phyloP scores from a whole-genome alignment of 2,329 filamentous ascomycete species.

The Rugonectria rugulosa region DNA sequence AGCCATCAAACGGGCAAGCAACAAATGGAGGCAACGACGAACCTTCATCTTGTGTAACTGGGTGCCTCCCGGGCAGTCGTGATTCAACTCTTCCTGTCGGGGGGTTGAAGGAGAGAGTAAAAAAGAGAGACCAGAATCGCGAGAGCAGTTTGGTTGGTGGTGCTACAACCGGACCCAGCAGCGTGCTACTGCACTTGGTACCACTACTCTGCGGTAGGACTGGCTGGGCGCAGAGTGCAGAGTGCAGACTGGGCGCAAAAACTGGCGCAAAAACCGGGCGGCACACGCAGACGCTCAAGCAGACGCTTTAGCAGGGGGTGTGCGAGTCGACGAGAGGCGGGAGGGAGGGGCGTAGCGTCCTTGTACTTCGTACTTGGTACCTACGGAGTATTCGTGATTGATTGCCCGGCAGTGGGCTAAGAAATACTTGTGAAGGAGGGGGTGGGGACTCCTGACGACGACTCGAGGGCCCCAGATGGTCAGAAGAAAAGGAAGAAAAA shows the following conservation, averaged over 20 bases:
- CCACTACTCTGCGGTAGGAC: slow-evolving; percentile 21
- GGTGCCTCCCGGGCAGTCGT: slow-evolving; percentile 40
- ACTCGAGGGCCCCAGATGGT: neutral
- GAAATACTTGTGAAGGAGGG: slow-evolving; percentile 18
- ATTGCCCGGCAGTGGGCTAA: slow-evolving; percentile 10
- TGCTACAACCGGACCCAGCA: slow-evolving; percentile 25
- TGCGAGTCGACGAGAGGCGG: neutral
- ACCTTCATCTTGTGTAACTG: slow-evolving; percentile 49
- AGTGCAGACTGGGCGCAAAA: slow-evolving; percentile 8
- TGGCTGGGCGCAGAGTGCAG: no score
- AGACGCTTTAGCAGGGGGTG: slow-evolving; percentile 16
- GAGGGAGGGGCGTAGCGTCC: slow-evolving; percentile 15
- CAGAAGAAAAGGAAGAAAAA: neutral
- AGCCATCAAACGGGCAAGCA: slow-evolving; percentile 22
- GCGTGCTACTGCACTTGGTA: slow-evolving; percentile 32
- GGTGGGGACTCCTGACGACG: slow-evolving; percentile 14
- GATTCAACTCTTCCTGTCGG: slow-evolving; percentile 34
- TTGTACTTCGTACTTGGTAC: no score
- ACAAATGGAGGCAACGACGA: slow-evolving; percentile 35
- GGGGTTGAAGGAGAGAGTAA: slow-evolving; percentile 27
- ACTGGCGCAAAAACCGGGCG: slow-evolving; percentile 13
- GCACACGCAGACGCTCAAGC: slow-evolving; percentile 13
- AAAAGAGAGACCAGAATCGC: slow-evolving; percentile 35
- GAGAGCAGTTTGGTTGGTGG: slow-evolving; percentile 31
- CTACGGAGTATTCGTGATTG: no score